Evolutionary conservation across 257 asterid species (phyloP).

Genomic region (Cinchona pubescens): DNA sequence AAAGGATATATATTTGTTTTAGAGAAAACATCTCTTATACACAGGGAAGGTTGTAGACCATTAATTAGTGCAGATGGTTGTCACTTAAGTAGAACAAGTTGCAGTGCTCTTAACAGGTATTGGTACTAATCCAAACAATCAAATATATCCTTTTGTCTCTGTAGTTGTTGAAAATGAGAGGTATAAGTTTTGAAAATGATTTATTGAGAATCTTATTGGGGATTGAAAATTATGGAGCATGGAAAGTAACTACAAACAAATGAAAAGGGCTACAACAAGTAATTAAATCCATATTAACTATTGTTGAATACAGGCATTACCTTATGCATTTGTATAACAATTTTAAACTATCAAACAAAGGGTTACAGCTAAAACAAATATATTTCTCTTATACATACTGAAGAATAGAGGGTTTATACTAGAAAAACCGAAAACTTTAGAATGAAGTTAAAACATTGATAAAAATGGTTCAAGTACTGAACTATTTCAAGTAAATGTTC

Average conservation of each 20-base stretch:
- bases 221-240: background rate
- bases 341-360: background rate
- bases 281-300: background rate
- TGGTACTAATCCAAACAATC: constrained; percentile 17
- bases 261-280: constrained; percentile 2
- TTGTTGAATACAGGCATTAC: background rate
- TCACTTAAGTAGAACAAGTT: background rate
- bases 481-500: no score
- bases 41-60: background rate
- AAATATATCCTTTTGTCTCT: constrained; percentile 21
- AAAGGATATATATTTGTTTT: background rate
- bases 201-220: background rate
- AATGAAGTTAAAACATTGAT: no score
- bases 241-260: constrained; percentile 20
- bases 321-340: background rate
- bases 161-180: constrained; percentile 16
- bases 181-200: constrained; percentile 13
- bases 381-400: no score
- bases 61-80: constrained; percentile 9
- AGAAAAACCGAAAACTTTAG: no score
- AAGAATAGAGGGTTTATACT: no score
- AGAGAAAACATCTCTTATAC: background rate
- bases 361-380: background rate
- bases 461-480: no score
- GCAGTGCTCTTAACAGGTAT: background rate